Evolutionary conservation across 352 stramenopile genomes (phyloP).

Genomic region (Globisporangium radiosum): DNA sequence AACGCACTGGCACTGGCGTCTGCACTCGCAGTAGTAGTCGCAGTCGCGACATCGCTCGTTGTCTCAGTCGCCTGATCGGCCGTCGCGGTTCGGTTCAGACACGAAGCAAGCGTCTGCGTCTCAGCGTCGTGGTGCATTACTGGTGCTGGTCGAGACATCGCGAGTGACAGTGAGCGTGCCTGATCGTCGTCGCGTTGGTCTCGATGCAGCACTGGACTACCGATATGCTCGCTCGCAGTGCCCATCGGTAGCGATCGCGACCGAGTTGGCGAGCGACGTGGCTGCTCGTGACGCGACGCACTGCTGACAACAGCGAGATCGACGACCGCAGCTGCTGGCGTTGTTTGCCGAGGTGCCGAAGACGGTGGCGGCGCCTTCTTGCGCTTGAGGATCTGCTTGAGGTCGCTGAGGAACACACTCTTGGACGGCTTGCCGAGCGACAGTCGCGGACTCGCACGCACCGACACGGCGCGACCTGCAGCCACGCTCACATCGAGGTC

Average conservation of each 20-base stretch:
- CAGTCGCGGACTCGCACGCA: background rate
- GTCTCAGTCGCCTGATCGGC: slow-evolving; percentile 4
- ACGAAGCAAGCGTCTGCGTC: background rate
- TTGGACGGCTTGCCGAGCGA: slow-evolving; percentile 1
- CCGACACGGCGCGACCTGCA: background rate
- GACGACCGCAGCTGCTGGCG: background rate
- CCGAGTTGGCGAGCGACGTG: background rate
- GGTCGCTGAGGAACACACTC: slow-evolving; percentile 11
- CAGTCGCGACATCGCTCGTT: background rate
- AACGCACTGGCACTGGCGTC: background rate
- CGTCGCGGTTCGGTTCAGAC: background rate
- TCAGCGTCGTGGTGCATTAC: background rate
- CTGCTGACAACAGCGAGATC: background rate
- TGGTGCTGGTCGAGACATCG: background rate
- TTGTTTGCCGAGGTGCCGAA: background rate
- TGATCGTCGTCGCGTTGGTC: no score
- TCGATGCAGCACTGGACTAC: background rate
- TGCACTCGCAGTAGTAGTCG: background rate
- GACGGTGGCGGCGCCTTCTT: slow-evolving; percentile 1
- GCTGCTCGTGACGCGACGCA: background rate
- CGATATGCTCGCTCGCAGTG: background rate
- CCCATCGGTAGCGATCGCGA: background rate
- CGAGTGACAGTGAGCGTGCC: no score
- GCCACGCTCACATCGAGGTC: background rate
- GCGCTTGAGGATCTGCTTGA: slow-evolving; percentile 12